These are phyloP conservation scores for Fusarium equiseti DNA, from an alignment of 2,329 filamentous ascomycete genomes.

Conservation along the genomic window DNA sequence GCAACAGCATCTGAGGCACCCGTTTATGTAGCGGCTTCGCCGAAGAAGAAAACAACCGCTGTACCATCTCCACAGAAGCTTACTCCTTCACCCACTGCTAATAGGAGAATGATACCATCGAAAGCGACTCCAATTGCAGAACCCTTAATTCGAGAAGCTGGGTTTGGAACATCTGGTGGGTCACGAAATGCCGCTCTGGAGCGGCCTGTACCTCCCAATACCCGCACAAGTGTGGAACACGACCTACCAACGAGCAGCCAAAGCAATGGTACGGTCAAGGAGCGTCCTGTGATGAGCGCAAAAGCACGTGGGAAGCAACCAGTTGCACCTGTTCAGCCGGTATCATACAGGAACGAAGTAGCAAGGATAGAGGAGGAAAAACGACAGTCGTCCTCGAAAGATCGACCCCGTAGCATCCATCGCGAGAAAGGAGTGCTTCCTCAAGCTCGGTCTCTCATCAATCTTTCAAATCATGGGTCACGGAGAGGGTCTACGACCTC, in stretches of 20 bases:
- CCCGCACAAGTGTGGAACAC: conserved; percentile 41
- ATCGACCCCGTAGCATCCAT: conserved; percentile 26
- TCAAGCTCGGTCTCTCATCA: conserved; percentile 44
- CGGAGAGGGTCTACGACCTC: conserved; percentile 42
- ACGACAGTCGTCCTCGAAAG: conserved; percentile 9
- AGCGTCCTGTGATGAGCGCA: conserved; percentile 51
- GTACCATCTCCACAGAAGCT: conserved; percentile 54
- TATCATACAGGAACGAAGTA: conserved; percentile 30
- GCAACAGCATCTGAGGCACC: conserved; percentile 50
- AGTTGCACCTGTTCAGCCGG: conserved; percentile 37
- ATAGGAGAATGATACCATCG: conserved; percentile 60
- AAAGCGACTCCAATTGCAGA: conserved; percentile 52
- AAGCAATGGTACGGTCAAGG: conserved; percentile 15
- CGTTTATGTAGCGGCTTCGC: conserved; percentile 44
- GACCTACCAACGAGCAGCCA: conserved; percentile 4
- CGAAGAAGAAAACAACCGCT: conserved; percentile 46
- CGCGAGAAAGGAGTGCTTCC: conserved; percentile 31
- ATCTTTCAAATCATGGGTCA: conserved; percentile 37
- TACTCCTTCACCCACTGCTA: conserved; percentile 58
- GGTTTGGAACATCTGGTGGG: conserved; percentile 36
- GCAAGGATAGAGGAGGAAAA: conserved; percentile 20
- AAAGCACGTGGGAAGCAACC: conserved; percentile 65
- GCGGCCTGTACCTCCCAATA: conserved; percentile 46
- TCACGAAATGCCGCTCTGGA: conserved; percentile 43
- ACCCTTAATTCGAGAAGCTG: conserved; percentile 49